These are phyloP conservation scores for Chaetomium tenue DNA, from an alignment of 495 filamentous ascomycete genomes.

Conservation along the genomic window DNA sequence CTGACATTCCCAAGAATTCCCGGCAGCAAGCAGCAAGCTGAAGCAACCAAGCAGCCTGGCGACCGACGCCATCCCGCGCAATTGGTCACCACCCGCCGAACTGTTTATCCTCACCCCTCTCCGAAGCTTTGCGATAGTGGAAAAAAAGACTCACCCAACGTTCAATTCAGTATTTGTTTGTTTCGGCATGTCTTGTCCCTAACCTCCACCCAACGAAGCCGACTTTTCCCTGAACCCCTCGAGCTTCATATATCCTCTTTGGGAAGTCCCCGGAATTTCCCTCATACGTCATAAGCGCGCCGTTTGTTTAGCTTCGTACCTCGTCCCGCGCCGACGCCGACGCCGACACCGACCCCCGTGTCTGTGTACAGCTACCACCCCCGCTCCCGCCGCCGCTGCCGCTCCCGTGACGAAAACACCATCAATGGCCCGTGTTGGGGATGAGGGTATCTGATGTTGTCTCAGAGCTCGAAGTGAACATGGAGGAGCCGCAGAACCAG, in stretches of 20 bases:
- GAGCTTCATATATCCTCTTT: slow-evolving; percentile 11
- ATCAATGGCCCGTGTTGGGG: slow-evolving; percentile 37
- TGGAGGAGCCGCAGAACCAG: slow-evolving; percentile 65
- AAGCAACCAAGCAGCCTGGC: slow-evolving; percentile 1
- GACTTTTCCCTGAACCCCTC: background rate
- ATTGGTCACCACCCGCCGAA: slow-evolving; percentile 21
- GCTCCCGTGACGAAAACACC: slow-evolving; percentile 10
- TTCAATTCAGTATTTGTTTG: background rate
- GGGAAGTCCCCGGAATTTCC: slow-evolving; percentile 22
- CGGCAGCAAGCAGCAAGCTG: slow-evolving; percentile 20
- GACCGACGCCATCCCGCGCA: slow-evolving; percentile 20
- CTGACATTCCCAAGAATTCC: slow-evolving; percentile 24
- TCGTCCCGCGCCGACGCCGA: slow-evolving; percentile 8
- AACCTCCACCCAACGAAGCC: slow-evolving; percentile 5
- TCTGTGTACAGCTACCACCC: background rate
- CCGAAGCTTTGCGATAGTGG: slow-evolving; percentile 17
- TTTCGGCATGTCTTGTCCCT: slow-evolving; percentile 21
- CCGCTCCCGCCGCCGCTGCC: background rate
- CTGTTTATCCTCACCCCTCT: slow-evolving; percentile 4
- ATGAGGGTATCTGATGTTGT: slow-evolving; percentile 48
- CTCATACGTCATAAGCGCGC: slow-evolving; percentile 29
- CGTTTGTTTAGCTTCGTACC: background rate
- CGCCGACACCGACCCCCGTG: slow-evolving; percentile 1
- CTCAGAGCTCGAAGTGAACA: slow-evolving; percentile 43
- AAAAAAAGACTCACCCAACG: background rate